These are phyloP conservation scores for Leccinum laetum DNA, from an alignment of 1,284 basidiomycete species.

Conservation along the genomic window DNA sequence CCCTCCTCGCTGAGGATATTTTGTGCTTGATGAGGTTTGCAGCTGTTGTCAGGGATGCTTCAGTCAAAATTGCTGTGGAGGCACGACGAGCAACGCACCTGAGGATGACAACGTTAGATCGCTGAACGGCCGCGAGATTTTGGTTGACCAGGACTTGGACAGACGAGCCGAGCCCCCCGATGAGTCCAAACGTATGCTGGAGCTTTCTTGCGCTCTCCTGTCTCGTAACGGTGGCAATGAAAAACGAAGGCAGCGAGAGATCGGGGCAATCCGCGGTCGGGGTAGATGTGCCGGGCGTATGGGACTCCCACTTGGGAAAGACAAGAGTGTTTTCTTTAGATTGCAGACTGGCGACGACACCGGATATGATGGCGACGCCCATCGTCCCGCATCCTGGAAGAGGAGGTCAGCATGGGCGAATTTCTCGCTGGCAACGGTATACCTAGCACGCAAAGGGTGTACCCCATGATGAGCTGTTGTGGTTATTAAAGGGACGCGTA, in stretches of 20 bases:
- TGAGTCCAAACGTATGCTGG: conserved; percentile 56
- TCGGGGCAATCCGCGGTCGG: conserved; percentile 58
- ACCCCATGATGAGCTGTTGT: conserved; percentile 33
- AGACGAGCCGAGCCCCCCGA: conserved; percentile 55
- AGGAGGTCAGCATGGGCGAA: conserved; percentile 13
- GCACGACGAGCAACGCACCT: conserved; percentile 56
- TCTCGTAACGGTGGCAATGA: conserved; percentile 88
- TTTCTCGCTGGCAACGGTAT: conserved; percentile 3
- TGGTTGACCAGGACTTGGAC: conserved; percentile 72
- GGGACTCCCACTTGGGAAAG: conserved; percentile 72
- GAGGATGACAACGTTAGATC: conserved; percentile 85
- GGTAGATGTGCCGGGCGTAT: conserved; percentile 83
- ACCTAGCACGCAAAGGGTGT: conserved; percentile 43
- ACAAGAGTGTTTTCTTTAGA: conserved; percentile 37
- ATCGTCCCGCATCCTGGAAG: conserved; percentile 94
- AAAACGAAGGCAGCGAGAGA: conserved; percentile 74
- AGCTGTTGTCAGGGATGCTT: conserved; percentile 48
- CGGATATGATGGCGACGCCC: conserved; percentile 96
- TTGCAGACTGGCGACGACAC: conserved; percentile 77
- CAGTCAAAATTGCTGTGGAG: not conserved
- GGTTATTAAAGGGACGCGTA: not conserved
- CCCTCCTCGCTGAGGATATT: conserved; percentile 76
- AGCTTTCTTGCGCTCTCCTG: conserved; percentile 79
- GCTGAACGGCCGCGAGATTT: conserved; percentile 75
- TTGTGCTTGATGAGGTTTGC: conserved; percentile 91